Percentiles rank a stretch among this genome's conserved stretches.
Evolutionary conservation across 1,139 yeast genomes (phyloP).

Genomic region (Suhomyces bokatorum): DNA sequence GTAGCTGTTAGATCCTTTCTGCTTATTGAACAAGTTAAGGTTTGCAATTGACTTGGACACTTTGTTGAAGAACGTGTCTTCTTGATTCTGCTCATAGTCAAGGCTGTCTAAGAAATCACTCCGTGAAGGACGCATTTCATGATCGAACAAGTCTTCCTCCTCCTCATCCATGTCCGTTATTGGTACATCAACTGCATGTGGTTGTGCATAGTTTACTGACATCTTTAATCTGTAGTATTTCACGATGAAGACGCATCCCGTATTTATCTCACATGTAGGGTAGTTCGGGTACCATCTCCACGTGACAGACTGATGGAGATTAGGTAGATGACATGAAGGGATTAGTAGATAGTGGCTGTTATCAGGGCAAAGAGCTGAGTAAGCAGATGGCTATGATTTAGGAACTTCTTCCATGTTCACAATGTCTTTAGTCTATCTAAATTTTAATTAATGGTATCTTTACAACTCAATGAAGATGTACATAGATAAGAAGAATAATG

Average conservation of each 20-base stretch:
- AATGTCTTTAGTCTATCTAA: too few relatives aligned
- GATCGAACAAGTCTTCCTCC: slow-evolving; percentile 46
- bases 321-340: too few relatives aligned
- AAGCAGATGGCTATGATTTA: too few relatives aligned
- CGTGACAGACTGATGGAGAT: background rate
- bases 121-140: slow-evolving; percentile 14
- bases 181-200: slow-evolving; percentile 55
- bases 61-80: background rate
- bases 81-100: slow-evolving; percentile 24
- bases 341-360: too few relatives aligned
- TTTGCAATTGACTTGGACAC: background rate
- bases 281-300: background rate
- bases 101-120: slow-evolving; percentile 19
- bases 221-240: slow-evolving; percentile 4
- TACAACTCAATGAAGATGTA: too few relatives aligned
- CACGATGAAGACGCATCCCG: too few relatives aligned
- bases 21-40: background rate
- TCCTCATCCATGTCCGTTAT: slow-evolving; percentile 57
- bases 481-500: too few relatives aligned
- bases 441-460: too few relatives aligned
- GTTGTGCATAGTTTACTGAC: slow-evolving; percentile 18
- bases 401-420: too few relatives aligned
- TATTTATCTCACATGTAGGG: too few relatives aligned
- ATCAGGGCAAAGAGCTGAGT: too few relatives aligned
- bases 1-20: slow-evolving; percentile 7